Evolutionary conservation across 169 alveolate species (phyloP).

Genomic region (Eimeria sp.): DNA sequence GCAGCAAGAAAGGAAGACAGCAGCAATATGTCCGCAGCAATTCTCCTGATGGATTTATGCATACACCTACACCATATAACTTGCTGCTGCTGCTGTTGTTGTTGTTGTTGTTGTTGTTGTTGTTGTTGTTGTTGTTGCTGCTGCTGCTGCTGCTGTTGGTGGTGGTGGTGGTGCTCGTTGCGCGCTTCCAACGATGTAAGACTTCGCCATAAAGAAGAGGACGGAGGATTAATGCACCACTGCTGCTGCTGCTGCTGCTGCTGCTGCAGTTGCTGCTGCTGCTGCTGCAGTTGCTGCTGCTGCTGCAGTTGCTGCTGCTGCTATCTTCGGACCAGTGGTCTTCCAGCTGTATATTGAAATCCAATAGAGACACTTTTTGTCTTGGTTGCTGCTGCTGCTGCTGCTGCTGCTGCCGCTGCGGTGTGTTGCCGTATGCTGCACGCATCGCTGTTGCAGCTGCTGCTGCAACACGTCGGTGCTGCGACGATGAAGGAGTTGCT

Average conservation of each 20-base stretch:
- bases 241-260: slow-evolving; percentile 56
- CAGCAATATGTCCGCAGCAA: slow-evolving; percentile 58
- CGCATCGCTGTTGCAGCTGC: slow-evolving; percentile 30
- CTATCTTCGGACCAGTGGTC: slow-evolving; percentile 13
- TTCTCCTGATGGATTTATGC: slow-evolving; percentile 77
- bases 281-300: no score
- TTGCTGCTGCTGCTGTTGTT: neutral
- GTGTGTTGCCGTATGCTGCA: slow-evolving; percentile 36
- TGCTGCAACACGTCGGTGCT: slow-evolving; percentile 43
- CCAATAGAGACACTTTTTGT: slow-evolving; percentile 37
- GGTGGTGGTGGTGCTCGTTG: slow-evolving; percentile 1
- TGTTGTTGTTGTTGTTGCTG: neutral
- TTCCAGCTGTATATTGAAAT: slow-evolving; percentile 32
- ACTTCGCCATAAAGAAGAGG: slow-evolving; percentile 65
- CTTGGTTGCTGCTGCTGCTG: slow-evolving; percentile 39
- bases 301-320: slow-evolving; percentile 46
- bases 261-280: no score
- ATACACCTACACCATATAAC: slow-evolving; percentile 34
- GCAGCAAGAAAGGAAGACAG: slow-evolving; percentile 31
- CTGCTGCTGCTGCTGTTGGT: slow-evolving; percentile 32
- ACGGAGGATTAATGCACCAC: neutral
- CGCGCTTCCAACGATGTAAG: slow-evolving; percentile 26
- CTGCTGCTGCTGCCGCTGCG: slow-evolving; percentile 57
- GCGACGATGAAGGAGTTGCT: neutral
- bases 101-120: slow-evolving; percentile 32